Evolutionary conservation across 2,329 filamentous ascomycete genomes (phyloP).

Genomic region (Cercospora janseana): DNA sequence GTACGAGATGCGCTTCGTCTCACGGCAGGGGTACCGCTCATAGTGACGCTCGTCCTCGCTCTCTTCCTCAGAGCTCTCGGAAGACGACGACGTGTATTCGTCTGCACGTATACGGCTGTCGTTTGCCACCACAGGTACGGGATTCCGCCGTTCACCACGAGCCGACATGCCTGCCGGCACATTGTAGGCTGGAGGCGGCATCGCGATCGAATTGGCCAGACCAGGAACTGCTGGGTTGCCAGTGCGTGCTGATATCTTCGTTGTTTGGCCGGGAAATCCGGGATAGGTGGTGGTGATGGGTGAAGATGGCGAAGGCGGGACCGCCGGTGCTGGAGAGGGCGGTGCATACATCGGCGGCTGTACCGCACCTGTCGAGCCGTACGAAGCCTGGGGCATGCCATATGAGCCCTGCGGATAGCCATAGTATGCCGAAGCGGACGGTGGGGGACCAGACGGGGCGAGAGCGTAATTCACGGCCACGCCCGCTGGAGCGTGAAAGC

Average conservation of each 20-base stretch:
- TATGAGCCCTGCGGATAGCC: conserved; percentile 17
- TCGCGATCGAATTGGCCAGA: conserved; percentile 20
- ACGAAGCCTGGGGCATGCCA: conserved; percentile 16
- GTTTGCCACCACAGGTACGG: background rate
- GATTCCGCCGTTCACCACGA: conserved; percentile 10
- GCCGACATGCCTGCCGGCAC: conserved; percentile 20
- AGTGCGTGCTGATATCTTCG: conserved; percentile 30
- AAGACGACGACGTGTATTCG: conserved; percentile 18
- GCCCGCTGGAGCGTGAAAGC: conserved; percentile 25
- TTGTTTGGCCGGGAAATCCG: conserved; percentile 21
- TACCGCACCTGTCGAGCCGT: conserved; percentile 23
- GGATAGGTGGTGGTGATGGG: conserved; percentile 16
- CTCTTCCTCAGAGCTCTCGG: conserved; percentile 20
- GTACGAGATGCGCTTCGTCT: conserved; percentile 9
- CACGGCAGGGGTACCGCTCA: conserved; percentile 11
- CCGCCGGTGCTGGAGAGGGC: conserved; percentile 19
- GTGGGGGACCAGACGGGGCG: conserved; percentile 26
- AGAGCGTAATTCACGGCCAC: conserved; percentile 17
- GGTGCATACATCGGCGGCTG: conserved; percentile 29
- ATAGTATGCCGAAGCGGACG: conserved; percentile 33
- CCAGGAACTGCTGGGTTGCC: conserved; percentile 22
- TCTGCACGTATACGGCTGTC: background rate
- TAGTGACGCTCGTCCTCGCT: conserved; percentile 19
- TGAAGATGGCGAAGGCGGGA: conserved; percentile 23
- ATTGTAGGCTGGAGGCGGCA: conserved; percentile 13